A percentile compares a stretch with the other conserved stretches of the same genome.
Evolutionary conservation across 441 rosid species (phyloP).

Genomic region (Hura crepitans): DNA sequence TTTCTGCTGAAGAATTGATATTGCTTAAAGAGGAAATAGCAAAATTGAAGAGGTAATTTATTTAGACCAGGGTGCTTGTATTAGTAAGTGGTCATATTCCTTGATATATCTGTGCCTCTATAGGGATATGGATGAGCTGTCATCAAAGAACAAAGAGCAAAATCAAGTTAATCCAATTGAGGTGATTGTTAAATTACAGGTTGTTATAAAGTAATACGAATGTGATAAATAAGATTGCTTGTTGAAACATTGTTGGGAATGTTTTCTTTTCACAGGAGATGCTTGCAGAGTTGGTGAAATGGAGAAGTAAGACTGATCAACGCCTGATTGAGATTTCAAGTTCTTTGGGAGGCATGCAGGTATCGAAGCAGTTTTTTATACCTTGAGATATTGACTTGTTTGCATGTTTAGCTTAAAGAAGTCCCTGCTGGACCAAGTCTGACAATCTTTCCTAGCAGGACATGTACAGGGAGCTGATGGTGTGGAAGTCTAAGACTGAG

Average conservation of each 20-base stretch:
- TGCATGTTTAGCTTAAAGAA: constrained; percentile 5
- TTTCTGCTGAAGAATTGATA: constrained; percentile 37
- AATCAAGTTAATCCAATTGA: constrained; percentile 41
- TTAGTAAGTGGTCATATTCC: not conserved
- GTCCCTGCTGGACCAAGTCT: not conserved
- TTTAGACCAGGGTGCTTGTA: constrained; percentile 5
- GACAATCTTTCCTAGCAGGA: constrained; percentile 36
- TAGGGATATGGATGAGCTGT: constrained; percentile 58
- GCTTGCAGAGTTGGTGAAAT: constrained; percentile 49
- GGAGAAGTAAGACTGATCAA: constrained; percentile 64
- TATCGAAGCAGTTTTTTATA: constrained; percentile 21
- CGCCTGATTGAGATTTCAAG: constrained; percentile 50
- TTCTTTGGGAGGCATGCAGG: constrained; percentile 74
- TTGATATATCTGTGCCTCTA: constrained; percentile 10
- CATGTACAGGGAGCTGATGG: constrained; percentile 48
- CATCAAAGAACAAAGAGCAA: constrained; percentile 44
- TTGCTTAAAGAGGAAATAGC: constrained; percentile 62
- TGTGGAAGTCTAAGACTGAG: constrained; percentile 67
- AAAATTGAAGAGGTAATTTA: constrained; percentile 61
- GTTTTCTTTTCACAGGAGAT: constrained; percentile 39
- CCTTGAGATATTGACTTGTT: not conserved
- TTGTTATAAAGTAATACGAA: not conserved
- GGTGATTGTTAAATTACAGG: constrained; percentile 39
- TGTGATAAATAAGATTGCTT: constrained; percentile 6
- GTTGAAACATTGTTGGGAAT: constrained; percentile 19